Evolutionary conservation across 805 yeast genomes (phyloP).

Genomic region (Schwanniomyces yamadae): DNA sequence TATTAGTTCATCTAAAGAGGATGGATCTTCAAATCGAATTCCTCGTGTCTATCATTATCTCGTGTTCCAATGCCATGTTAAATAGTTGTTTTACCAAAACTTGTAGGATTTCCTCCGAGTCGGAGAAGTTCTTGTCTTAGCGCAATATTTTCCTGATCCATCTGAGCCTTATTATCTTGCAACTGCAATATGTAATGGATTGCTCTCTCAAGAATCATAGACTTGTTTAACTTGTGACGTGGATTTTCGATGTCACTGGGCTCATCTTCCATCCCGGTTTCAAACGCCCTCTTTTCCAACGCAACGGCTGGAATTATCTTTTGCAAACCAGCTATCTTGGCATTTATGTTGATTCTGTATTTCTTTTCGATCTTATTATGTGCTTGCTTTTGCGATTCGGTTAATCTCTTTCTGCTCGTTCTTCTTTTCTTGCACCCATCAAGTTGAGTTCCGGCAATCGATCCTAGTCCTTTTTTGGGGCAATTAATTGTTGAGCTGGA

Average conservation of each 20-base stretch:
- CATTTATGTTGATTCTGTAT: slow-evolving; percentile 68
- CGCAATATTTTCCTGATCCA: slow-evolving; percentile 27
- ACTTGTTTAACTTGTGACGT: slow-evolving; percentile 54
- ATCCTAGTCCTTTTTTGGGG: slow-evolving; percentile 4
- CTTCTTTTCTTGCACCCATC: slow-evolving; percentile 27
- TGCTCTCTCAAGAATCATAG: slow-evolving; percentile 68
- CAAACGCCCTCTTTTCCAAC: slow-evolving; percentile 61
- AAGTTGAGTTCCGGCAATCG: neutral
- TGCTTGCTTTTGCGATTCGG: slow-evolving; percentile 63
- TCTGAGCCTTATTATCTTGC: slow-evolving; percentile 47
- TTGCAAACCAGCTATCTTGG: slow-evolving; percentile 67
- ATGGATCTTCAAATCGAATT: slow-evolving; percentile 39
- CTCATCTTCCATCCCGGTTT: slow-evolving; percentile 29
- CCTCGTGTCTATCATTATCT: slow-evolving; percentile 30
- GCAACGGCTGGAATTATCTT: slow-evolving; percentile 68
- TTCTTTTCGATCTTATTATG: slow-evolving; percentile 73
- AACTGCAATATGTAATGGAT: slow-evolving; percentile 56
- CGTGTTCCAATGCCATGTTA: no score
- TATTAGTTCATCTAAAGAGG: no score
- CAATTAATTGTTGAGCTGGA: slow-evolving; percentile 1
- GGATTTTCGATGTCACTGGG: slow-evolving; percentile 4
- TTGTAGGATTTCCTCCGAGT: slow-evolving; percentile 13
- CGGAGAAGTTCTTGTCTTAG: slow-evolving; percentile 20
- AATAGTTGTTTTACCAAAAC: no score
- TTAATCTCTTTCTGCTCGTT: slow-evolving; percentile 54